Evolutionary conservation across 164 flowering plant species (phyloP), one percentile per base, ranked within the genome.

Genomic region (Chimonanthus salicifolius): DNA sequence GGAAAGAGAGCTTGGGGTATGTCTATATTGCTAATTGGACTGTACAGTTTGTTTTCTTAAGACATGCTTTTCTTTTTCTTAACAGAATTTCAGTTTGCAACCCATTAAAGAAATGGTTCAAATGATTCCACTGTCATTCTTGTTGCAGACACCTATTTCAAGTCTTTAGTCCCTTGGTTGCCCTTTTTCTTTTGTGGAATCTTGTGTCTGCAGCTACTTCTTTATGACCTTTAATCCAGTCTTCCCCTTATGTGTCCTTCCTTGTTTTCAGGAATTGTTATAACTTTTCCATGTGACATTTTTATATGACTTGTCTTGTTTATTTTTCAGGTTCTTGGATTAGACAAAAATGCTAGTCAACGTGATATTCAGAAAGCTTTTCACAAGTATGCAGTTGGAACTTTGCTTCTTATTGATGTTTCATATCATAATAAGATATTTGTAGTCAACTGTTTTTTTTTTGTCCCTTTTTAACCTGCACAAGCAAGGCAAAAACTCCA

Each of bases 321-420:
- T 50, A 43, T 13, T 18, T 62, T 76, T 50, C 87, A 94, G 98
- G 90, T 92, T 77, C 94, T 94, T 73, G 99, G 97, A 63, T 92
- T 94, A 47, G 92, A 92, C 44, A 70, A 68, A 54, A 82, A 81
- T 65, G 97, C 97, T 10, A 87, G 88, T 72, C 97, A 92, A 72
- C 89, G 99, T 15, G 93, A 92, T 49, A 91, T 94, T 80, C 97
- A 92, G 77, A 94, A 92, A 79, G 97, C 99, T 75, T 94, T 94
- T 75, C 97, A 92, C 85, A 94, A 89, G 98, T 94, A 90, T 65
- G 92, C 74, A 47, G n/a, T 71, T 68, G 5, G 18, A 21, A 33
- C 43, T 64, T 49, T 58, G 69, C 0, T 6, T n/a, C 43, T 65
- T 58, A 2, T 47, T 18, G 13, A 4, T 73, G 3, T 54, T 54